Base-by-base conservation (phyloP, 192 early-diverging fungal species). In the Linnemannia schmuckeri region DNA sequence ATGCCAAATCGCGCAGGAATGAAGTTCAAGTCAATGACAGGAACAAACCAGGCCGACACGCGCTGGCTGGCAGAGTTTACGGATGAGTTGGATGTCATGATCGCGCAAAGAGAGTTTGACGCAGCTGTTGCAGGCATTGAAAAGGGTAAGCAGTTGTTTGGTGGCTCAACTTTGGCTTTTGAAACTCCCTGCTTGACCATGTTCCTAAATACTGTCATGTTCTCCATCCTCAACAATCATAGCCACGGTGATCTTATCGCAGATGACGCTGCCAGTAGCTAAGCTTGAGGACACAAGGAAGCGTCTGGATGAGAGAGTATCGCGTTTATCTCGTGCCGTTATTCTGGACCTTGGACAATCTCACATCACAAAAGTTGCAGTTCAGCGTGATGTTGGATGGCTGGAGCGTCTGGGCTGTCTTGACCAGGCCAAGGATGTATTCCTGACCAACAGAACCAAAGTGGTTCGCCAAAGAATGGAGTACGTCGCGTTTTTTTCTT, bases 91-190 rank as follows among this genome's bases (percentile, higher is more conserved):
- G 98, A 99, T 74, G 97, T 99, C 12, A 88, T 95, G 40, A 98
- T 99, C 91, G 98, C 97, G 1, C 93, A 96, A 41, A 90, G 97
- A 49, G 97, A 98, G 79, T 98, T 98, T 88, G 94, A 96, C 49
- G 82, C 88, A n/a, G 96, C 97, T 10, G 96, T 97, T 4, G 82
- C 83, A 7, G 85, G 90, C 63, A 92, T 96, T 70, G 93, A 96
- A 77, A 94, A 93, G 88, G 94, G 93, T 93, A 76, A 74, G 52
- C 44, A 66, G 52, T 4, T 5, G 18, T 52, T 52, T 52, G 3
- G 49, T 52, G 49, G 5, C 20, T 15, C 49, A 52, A 18, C 15
- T 52, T 18, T 52, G 18, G 18, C 49, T 52, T 18, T 20, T 17
- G 27, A 22, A 37, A 72, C n/a, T 27, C 40, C 46, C 37, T 63